A percentile compares a stretch with the other conserved stretches of the same genome.
These are phyloP conservation scores for Phaeosphaeriaceae sp. DNA, from an alignment of 2,329 filamentous ascomycete genomes.

Conservation along the genomic window DNA sequence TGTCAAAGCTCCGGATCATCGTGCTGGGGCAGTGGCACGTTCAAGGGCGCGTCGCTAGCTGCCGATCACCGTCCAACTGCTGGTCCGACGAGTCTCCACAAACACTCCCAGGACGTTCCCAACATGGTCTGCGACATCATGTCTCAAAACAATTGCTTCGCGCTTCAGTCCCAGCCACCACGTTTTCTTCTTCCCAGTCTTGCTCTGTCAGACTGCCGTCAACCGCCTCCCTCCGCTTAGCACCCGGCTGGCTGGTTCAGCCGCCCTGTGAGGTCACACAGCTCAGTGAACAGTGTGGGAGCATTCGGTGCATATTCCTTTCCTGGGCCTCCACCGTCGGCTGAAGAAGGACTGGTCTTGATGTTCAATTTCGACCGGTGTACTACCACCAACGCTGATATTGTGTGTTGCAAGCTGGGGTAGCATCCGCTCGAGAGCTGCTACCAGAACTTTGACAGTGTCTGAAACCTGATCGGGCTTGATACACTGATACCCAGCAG, in stretches of 20 bases:
- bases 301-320: slow-evolving; percentile 19
- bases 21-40: slow-evolving; percentile 25
- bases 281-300: slow-evolving; percentile 10
- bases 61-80: slow-evolving; percentile 30
- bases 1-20: slow-evolving; percentile 36
- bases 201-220: background rate
- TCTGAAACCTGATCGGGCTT: background rate
- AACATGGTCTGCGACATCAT: background rate
- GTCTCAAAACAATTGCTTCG: background rate
- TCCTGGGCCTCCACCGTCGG: slow-evolving; percentile 16
- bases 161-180: slow-evolving; percentile 1
- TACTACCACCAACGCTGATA: background rate
- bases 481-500: background rate
- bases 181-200: slow-evolving; percentile 1
- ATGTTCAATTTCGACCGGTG: background rate
- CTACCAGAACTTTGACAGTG: background rate
- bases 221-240: slow-evolving; percentile 9
- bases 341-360: slow-evolving; percentile 8
- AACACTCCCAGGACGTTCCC: background rate
- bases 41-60: slow-evolving; percentile 21
- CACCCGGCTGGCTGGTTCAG: slow-evolving; percentile 18
- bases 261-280: slow-evolving; percentile 21
- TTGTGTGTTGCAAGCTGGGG: background rate
- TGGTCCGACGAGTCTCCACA: slow-evolving; percentile 10
- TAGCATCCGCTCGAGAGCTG: background rate